Base-by-base conservation (phyloP, 441 rosid genomes). In the Syzygium malaccense region DNA sequence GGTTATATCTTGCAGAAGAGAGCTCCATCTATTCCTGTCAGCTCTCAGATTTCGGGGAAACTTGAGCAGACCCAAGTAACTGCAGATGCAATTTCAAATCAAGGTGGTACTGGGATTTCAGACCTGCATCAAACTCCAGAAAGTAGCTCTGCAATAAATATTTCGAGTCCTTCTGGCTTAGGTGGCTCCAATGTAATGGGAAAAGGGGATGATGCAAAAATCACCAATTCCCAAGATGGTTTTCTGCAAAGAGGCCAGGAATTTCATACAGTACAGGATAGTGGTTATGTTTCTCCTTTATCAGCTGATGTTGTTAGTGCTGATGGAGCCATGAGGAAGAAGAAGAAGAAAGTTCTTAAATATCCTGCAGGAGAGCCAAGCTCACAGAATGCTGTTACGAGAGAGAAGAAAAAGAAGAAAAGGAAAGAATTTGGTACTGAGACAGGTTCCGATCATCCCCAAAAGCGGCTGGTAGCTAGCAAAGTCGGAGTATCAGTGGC, bases 1-100 rank as follows among this genome's bases (percentile, higher is more conserved):
- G 96, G 95, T 88, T 95, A 90, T 92, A 94, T 95, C 55, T 91
- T 95, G 93, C 98, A 95, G 93, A 96, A 94, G 93, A 95, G 97
- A 91, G 91, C 68, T 57, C 85, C 94, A n/a, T 85, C 85, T 37
- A 56, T 66, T 41, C n/a, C 86, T 41, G 48, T 37, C 33, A 80
- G 45, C 45, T 87, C 92, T 86, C 92, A 92, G 66, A 87, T 88
- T 89, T 87, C 92, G 20, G 84, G 78, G 45, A 93, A 91, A 89
- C 85, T 88, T 79, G 93, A 92, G 88, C 91, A 85, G 93, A 89
- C 55, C 33, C 87, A 86, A 87, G 90, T 85, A 87, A 89, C 90
- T 89, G 94, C 92, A 87, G 85, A 85, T 88, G 89, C 92, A 88
- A 91, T 91, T 92, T 88, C 89, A 45, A 88, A 91, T 88, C 91